Conservation (phyloP, 257 asterid genomes). For the Nyctanthes arbortristis region DNA sequence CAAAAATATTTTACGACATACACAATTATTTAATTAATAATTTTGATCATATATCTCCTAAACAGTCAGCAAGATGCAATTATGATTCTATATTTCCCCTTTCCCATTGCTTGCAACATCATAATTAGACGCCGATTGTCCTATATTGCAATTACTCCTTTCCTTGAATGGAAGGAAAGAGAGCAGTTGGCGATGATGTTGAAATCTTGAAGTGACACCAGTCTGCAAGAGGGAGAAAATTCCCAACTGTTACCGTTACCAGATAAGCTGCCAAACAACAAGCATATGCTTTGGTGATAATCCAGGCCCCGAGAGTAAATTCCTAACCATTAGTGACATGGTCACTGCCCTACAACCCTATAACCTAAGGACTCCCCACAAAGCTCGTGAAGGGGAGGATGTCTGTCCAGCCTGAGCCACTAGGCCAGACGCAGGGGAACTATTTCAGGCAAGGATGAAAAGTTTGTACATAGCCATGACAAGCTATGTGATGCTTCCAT, state of each 20-base stretch:
- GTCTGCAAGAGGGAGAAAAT: not conserved
- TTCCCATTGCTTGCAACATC: not conserved
- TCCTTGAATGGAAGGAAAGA: not conserved
- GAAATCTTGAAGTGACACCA: not conserved
- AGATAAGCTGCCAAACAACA: not conserved
- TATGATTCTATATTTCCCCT: not conserved
- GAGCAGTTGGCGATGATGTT: not conserved
- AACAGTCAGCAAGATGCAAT: not conserved
- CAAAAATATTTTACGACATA: not conserved
- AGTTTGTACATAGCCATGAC: not conserved
- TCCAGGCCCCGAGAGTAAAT: not conserved
- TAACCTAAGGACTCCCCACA: not conserved
- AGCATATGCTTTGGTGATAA: not conserved
- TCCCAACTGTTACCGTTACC: not conserved
- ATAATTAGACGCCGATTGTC: too few species aligned
- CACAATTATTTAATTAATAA: not conserved
- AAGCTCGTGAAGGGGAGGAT: not conserved
- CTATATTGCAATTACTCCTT: not conserved
- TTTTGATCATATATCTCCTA: not conserved
- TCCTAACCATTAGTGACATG: not conserved
- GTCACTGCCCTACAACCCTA: not conserved
- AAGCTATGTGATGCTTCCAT: not conserved
- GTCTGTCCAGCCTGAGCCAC: not conserved
- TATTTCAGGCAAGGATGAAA: not conserved
- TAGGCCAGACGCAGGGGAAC: not conserved